A percentile compares a stretch with the other conserved stretches of the same genome.
phyloP scores from a whole-genome alignment of 2,329 filamentous ascomycete species.

The Tolypocladium ovalisporum region DNA sequence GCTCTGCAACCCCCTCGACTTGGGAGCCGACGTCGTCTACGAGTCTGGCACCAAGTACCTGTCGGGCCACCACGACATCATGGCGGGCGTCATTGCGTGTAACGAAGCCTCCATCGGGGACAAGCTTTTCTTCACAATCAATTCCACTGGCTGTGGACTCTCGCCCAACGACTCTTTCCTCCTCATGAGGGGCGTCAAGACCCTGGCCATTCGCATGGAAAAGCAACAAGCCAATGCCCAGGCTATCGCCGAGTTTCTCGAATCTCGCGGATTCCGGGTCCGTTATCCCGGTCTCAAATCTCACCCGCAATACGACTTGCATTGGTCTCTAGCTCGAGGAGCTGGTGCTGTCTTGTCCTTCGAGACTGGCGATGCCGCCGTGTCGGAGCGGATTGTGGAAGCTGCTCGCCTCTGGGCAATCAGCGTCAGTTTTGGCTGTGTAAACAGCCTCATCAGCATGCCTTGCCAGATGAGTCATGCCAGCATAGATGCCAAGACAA shows the following conservation, averaged over 20 bases:
- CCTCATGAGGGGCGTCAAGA: constrained; percentile 91
- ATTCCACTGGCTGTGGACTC: constrained; percentile 86
- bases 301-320: constrained; percentile 91
- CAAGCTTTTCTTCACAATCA: constrained; percentile 93
- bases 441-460: constrained; percentile 98
- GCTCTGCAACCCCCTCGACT: constrained; percentile 83
- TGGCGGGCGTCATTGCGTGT: constrained; percentile 92
- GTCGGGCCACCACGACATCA: constrained; percentile 95
- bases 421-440: constrained; percentile 93
- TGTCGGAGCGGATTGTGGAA: constrained; percentile 91
- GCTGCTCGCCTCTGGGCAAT: constrained; percentile 87
- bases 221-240: constrained; percentile 93
- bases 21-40: constrained; percentile 93
- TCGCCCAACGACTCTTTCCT: constrained; percentile 95
- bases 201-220: constrained; percentile 94
- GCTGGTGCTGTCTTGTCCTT: constrained; percentile 92
- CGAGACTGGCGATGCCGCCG: constrained; percentile 75
- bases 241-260: constrained; percentile 83
- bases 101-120: constrained; percentile 76
- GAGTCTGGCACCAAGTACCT: constrained; percentile 97
- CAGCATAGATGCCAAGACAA: constrained; percentile 91
- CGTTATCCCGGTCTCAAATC: constrained; percentile 90
- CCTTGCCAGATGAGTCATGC: constrained; percentile 99
- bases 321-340: constrained; percentile 90
- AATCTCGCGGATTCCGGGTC: constrained; percentile 83